Evolutionary conservation across 2,329 filamentous ascomycete genomes (phyloP), one percentile per base, ranked within the genome.

Genomic region (Arthrobotrys iridis): DNA sequence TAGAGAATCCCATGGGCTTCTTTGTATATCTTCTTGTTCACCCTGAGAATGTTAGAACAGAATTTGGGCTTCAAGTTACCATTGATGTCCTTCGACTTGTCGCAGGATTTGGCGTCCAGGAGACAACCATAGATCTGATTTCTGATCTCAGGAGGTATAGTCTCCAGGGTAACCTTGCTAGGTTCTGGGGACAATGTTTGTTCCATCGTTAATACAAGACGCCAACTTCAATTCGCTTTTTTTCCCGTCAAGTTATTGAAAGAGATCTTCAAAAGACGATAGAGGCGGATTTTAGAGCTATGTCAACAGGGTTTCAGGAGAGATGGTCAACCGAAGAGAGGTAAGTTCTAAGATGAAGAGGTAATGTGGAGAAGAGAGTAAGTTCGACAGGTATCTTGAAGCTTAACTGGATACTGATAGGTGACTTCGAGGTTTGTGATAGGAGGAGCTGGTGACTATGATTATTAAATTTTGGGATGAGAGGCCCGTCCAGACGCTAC

Each of bases 1-100:
- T 72, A 72, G 1, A 72, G 35, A 4, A 72, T 65, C 4, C 67
- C 67, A 35, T 72, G 67, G 0, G 59, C 67, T 24, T 72, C 67
- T 7, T 35, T 33, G 18, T 72, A 72, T 24, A 62, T 59, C 28
- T 52, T 50, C 26, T 59, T 64, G 41, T 45, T 60, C 0, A 62
- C 46, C 6, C 59, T n/a, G n/a, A 72, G 33, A 10, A 72, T 72
- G n/a, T 41, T 52, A 0, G 67, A 4, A 26, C 58, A n/a, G 10
- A 72, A 46, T 6, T 63, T 45, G 13, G 43, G 26, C 5, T 37
- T 57, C 8, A 1, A 4, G 8, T 45, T 30, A 7, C 15, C 57
- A 20, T 57, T 24, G 18, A 5, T 0, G 24, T 48, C 24, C 26
- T 35, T 10, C 4, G 58, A 30, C 33, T 48, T 45, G 20, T 62